These are phyloP conservation scores for Rhypophila decipiens DNA, from an alignment of 495 filamentous ascomycete genomes.

Conservation along the genomic window DNA sequence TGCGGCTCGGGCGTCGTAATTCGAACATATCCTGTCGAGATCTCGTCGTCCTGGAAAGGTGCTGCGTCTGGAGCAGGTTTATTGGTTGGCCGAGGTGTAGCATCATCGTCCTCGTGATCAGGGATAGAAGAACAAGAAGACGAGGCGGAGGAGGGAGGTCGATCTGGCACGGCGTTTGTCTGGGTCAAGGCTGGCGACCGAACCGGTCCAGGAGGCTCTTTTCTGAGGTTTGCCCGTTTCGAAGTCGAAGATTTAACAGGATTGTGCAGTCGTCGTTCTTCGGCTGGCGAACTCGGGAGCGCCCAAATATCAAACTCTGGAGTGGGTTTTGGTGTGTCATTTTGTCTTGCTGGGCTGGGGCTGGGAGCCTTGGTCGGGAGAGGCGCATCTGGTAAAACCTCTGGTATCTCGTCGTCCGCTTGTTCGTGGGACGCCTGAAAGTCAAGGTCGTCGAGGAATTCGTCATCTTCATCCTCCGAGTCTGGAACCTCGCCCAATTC, in stretches of 20 bases:
- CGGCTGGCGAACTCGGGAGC: background rate
- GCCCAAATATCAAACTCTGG: background rate
- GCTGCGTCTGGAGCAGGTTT: background rate
- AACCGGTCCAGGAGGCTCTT: no score
- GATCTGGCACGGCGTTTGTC: no score
- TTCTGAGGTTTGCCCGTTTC: no score
- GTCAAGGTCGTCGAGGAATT: conserved; percentile 36
- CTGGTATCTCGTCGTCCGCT: background rate
- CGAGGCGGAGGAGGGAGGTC: no score
- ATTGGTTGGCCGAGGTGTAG: background rate
- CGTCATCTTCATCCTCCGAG: conserved; percentile 55
- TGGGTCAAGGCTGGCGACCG: no score
- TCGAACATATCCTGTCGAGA: conserved; percentile 11
- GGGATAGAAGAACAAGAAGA: background rate
- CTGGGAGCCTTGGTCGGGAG: background rate
- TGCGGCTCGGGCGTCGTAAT: background rate
- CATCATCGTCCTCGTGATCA: background rate
- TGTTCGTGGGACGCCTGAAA: conserved; percentile 7
- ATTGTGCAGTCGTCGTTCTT: no score
- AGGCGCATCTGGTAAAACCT: background rate
- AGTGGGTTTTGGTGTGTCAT: no score
- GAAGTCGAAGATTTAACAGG: no score
- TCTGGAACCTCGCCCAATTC: conserved; percentile 52
- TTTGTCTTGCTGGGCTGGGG: background rate
- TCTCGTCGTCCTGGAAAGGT: conserved; percentile 8